Evolutionary conservation across 2,329 filamentous ascomycete genomes (phyloP).

Genomic region (Pseudogymnoascus sp.): DNA sequence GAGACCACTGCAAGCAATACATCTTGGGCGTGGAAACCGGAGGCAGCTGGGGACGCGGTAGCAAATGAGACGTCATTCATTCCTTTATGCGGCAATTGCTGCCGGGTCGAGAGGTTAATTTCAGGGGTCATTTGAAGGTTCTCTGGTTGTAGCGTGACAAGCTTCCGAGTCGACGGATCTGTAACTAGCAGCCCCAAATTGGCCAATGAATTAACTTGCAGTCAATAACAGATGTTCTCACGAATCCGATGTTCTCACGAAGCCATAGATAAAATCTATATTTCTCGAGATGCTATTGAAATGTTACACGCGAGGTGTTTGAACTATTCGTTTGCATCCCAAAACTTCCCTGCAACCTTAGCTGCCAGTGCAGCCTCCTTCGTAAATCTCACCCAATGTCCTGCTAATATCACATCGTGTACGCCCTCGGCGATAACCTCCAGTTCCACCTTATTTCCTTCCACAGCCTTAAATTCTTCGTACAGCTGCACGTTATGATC

Average conservation of each 20-base stretch:
- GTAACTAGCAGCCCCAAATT: neutral
- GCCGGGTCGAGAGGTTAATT: neutral
- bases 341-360: slow-evolving; percentile 12
- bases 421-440: slow-evolving; percentile 34
- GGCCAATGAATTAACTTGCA: neutral
- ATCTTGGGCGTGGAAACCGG: neutral
- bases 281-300: neutral
- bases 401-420: slow-evolving; percentile 41
- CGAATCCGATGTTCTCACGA: neutral
- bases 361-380: slow-evolving; percentile 25
- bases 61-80: neutral
- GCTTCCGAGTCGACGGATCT: neutral
- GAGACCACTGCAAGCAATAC: neutral
- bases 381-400: slow-evolving; percentile 35
- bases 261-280: neutral
- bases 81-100: neutral
- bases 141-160: neutral
- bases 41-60: neutral
- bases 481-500: slow-evolving; percentile 33
- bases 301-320: neutral
- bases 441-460: slow-evolving; percentile 36
- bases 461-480: slow-evolving; percentile 30
- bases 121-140: neutral
- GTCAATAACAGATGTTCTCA: neutral
- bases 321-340: neutral